These are phyloP conservation scores for Alternaria postmessia DNA, from an alignment of 2,329 filamentous ascomycete species.

Conservation along the genomic window DNA sequence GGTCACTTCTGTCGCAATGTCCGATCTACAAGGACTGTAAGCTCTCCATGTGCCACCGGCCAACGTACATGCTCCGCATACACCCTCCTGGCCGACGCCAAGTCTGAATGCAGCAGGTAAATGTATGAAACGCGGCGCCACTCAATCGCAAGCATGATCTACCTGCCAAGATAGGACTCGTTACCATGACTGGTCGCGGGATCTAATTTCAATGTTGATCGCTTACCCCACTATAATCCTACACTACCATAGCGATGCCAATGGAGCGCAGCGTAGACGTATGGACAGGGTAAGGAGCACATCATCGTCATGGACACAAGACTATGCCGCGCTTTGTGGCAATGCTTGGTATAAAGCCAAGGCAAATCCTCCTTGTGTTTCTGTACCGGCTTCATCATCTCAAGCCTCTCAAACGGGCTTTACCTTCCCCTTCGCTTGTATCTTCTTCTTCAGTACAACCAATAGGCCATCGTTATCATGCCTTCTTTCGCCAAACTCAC, in stretches of 20 bases:
- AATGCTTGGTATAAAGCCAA: slow-evolving; percentile 42
- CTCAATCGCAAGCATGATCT: slow-evolving; percentile 22
- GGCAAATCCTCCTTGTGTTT: slow-evolving; percentile 25
- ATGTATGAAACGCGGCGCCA: slow-evolving; percentile 23
- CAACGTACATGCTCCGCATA: not conserved
- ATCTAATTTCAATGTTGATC: slow-evolving; percentile 40
- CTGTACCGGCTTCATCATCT: slow-evolving; percentile 21
- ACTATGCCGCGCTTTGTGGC: slow-evolving; percentile 19
- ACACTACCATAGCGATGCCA: slow-evolving; percentile 14
- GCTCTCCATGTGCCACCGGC: slow-evolving; percentile 11
- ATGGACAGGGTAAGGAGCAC: slow-evolving; percentile 17
- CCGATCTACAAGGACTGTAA: not conserved
- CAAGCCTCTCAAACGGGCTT: slow-evolving; percentile 19
- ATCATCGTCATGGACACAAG: slow-evolving; percentile 17
- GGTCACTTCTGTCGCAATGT: slow-evolving; percentile 14
- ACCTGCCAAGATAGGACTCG: slow-evolving; percentile 44
- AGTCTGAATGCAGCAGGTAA: slow-evolving; percentile 41
- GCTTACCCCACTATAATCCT: slow-evolving; percentile 17
- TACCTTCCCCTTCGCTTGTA: slow-evolving; percentile 21
- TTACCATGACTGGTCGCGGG: slow-evolving; percentile 28
- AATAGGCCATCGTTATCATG: slow-evolving; percentile 33
- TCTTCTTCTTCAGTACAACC: slow-evolving; percentile 17
- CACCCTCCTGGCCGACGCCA: slow-evolving; percentile 13
- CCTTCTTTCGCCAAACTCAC: slow-evolving; percentile 44
- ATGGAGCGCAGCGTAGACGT: slow-evolving; percentile 14